Base-by-base conservation (phyloP, 345 rosid species). In the Carallia brachiata region DNA sequence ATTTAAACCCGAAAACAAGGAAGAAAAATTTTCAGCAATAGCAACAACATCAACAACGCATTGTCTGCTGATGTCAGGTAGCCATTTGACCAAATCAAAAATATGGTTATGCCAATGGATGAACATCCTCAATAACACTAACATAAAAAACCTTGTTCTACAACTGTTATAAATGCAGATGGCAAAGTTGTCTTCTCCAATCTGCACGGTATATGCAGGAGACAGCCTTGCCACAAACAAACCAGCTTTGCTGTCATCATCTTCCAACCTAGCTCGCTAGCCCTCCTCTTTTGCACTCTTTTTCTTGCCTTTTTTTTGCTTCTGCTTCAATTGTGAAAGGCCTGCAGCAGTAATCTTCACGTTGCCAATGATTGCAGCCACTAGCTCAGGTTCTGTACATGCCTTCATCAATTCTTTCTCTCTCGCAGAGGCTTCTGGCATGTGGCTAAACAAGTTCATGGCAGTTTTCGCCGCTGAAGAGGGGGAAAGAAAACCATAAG, bases 401-500 rank as follows among this genome's bases (percentile, higher is more conserved):
- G 94, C 98, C 74, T 96, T 96, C 94, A 90, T 92, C 81, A 96
- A 81, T 78, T 92, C 98, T 81, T 90, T 92, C 88, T 96, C 98
- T 68, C 98, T 89, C 13, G 39, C 79, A 19, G 89, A 78, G 36
- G 97, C 91, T 55, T 96, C 99, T 0, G 84, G 63, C 89, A 84
- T 88, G 76, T 96, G 99, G 79, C 88, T 84, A 64, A 96, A 92
- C 76, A 96, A 81, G 83, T 90, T 90, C 96, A 88, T 87, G 5
- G 96, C 96, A 48, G 88, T 89, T 81, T 92, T 96, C 17, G 94
- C 94, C 79, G 97, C 99, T 92, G 27, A 48, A 70, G 18, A 52
- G 34, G 19, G 27, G 8, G 1, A 37, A 37, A 37, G 3, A 44
- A 44, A 44, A 13, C 16, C 16, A 12, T 10, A 12, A 12, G 16